phyloP scores from a whole-genome alignment of 495 filamentous ascomycete genomes.

The Cryomyces antarcticus region DNA sequence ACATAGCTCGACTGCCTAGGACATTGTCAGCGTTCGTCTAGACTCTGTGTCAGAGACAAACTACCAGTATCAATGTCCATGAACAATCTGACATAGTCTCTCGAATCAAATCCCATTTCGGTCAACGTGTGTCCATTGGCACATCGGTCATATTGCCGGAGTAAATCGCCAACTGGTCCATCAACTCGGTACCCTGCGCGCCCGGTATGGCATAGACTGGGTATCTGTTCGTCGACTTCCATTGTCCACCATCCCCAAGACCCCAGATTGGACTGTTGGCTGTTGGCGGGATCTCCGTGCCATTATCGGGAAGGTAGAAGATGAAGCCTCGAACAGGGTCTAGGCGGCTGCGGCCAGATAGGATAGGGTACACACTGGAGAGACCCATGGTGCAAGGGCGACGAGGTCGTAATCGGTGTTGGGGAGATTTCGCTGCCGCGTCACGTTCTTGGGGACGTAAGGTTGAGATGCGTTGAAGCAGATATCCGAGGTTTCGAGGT shows the following conservation, averaged over 20 bases:
- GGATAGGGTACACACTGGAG: slow-evolving; percentile 39
- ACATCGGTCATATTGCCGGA: slow-evolving; percentile 46
- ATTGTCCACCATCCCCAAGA: slow-evolving; percentile 38
- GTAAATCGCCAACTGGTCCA: slow-evolving; percentile 52
- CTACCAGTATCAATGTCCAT: slow-evolving; percentile 37
- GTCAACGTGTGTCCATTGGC: slow-evolving; percentile 33
- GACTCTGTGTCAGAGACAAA: slow-evolving; percentile 13
- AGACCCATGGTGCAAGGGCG: slow-evolving; percentile 80
- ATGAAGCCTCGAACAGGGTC: slow-evolving; percentile 45
- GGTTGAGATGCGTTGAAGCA: slow-evolving; percentile 37
- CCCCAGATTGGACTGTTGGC: slow-evolving; percentile 39
- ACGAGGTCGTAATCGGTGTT: slow-evolving; percentile 33
- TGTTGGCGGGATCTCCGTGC: slow-evolving; percentile 36
- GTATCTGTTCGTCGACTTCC: slow-evolving; percentile 42
- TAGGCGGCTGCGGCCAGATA: slow-evolving; percentile 43
- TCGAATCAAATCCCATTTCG: slow-evolving; percentile 16
- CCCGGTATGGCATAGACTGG: slow-evolving; percentile 76
- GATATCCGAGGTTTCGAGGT: slow-evolving; percentile 27
- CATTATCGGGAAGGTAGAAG: slow-evolving; percentile 47
- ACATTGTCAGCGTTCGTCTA: slow-evolving; percentile 5
- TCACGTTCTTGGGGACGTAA: slow-evolving; percentile 55
- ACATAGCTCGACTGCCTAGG: slow-evolving; percentile 18
- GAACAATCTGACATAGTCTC: slow-evolving; percentile 35
- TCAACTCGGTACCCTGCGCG: slow-evolving; percentile 37
- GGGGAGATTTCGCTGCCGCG: slow-evolving; percentile 46